Base-by-base conservation (phyloP, 1,284 basidiomycete genomes). In the Flammula alnicola region DNA sequence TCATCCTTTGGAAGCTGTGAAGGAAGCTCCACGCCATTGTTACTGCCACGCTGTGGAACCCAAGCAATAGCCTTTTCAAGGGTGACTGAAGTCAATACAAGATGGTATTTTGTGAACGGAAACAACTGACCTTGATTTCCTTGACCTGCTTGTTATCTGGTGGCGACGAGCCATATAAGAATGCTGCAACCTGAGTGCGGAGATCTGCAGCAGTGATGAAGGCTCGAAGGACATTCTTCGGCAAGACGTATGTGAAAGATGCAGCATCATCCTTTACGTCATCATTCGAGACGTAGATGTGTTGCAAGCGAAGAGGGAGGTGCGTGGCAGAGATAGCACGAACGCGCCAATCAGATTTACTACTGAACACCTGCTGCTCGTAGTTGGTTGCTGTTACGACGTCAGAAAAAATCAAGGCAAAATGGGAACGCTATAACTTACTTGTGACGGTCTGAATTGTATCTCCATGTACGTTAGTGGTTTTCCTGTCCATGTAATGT, bases 321-420 rank as follows among this genome's bases (percentile, higher is more conserved):
- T 99, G 95, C 33, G 95, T 99, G 0, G 97, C 91, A 5, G 91
- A 94, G 60, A 98, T 95, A 12, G 95, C 95, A 52, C 95, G 88
- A 16, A 97, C 91, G 60, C 97, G 92, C 97, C 97, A 99, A 70
- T 99, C 97, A 10, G 95, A 98, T 78, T 99, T 99, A 77, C 90
- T 94, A 67, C 92, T 95, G 75, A 99, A 99, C 19, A 94, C 90
- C 66, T 95, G 90, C 65, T 97, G 94, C 71, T 98, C 97, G 69
- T 99, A 99, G 69, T 94, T 95, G 51, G 96, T 98, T 3, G 96
- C 85, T 87, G 33, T 14, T 19, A 20, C 14, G 14, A 23, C 51
- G 27, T 55, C 19, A 43, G 50, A 38, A 27, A 50, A 51, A 38
- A 44, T 46, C 61, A 38, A 59, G 26, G 50, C 16, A 47, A 47